These are phyloP conservation scores for Leccinum fibrillosum DNA, from an alignment of 768 basidiomycete genomes.

Conservation along the genomic window DNA sequence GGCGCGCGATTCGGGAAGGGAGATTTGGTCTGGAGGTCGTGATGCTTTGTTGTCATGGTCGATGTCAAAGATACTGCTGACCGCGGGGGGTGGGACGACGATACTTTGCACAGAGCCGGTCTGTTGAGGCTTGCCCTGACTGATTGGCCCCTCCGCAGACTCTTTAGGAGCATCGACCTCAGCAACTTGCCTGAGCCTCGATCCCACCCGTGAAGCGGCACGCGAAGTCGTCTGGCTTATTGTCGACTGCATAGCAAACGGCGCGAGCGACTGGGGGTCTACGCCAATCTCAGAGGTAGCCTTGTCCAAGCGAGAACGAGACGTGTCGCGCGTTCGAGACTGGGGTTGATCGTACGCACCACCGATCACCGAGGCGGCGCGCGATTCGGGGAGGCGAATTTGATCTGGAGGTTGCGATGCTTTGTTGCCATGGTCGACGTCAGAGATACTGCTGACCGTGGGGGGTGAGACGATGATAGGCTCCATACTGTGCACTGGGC, in stretches of 20 bases:
- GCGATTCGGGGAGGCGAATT: slow-evolving; percentile 28
- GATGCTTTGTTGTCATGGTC: slow-evolving; percentile 5
- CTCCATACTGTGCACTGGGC: slow-evolving; percentile 4
- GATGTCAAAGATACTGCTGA: slow-evolving; percentile 14
- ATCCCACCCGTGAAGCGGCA: not conserved
- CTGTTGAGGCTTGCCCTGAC: not conserved
- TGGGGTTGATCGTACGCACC: slow-evolving; percentile 23
- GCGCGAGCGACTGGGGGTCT: slow-evolving; percentile 3
- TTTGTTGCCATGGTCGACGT: slow-evolving; percentile 1
- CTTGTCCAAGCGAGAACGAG: slow-evolving; percentile 14
- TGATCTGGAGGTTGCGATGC: slow-evolving; percentile 14
- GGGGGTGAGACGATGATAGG: no score
- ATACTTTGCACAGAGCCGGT: not conserved
- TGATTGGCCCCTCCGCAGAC: not conserved
- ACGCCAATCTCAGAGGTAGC: slow-evolving; percentile 25
- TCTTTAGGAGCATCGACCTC: not conserved
- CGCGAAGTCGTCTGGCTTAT: slow-evolving; percentile 5
- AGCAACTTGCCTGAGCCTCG: slow-evolving; percentile 8
- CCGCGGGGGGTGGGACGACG: slow-evolving; percentile 6
- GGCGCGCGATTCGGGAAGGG: slow-evolving; percentile 29
- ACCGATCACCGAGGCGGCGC: slow-evolving; percentile 30
- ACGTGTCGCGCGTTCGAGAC: slow-evolving; percentile 15
- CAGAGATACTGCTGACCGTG: no score
- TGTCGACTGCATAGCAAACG: slow-evolving; percentile 3
- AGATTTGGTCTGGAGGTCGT: slow-evolving; percentile 17